These are phyloP conservation scores for Microbotryum silenes-acaulis DNA, from an alignment of 1,284 basidiomycete genomes.

Conservation along the genomic window DNA sequence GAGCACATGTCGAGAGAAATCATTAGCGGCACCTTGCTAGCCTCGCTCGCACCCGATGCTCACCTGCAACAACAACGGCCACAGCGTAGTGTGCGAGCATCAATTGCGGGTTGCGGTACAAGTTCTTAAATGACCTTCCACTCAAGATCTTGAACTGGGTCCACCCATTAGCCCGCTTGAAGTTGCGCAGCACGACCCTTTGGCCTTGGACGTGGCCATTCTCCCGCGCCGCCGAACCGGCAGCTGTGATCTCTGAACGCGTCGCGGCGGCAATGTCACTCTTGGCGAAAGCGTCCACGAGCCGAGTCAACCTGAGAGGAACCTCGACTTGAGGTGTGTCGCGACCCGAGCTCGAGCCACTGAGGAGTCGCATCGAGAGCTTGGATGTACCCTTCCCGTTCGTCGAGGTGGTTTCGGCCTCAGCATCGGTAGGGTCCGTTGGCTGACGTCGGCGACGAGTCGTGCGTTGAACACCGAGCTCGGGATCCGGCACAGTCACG, in stretches of 20 bases:
- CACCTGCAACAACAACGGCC: slow-evolving; percentile 70
- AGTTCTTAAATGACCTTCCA: slow-evolving; percentile 94
- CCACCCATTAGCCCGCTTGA: slow-evolving; percentile 72
- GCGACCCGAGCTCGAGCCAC: slow-evolving; percentile 46
- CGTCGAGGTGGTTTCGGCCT: not conserved
- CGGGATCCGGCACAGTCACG: slow-evolving; percentile 11
- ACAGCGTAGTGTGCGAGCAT: slow-evolving; percentile 84
- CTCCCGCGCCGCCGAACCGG: slow-evolving; percentile 41
- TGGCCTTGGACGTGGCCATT: slow-evolving; percentile 48
- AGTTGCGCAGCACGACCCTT: slow-evolving; percentile 59
- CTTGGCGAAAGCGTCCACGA: slow-evolving; percentile 62
- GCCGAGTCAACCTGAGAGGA: slow-evolving; percentile 59
- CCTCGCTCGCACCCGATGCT: slow-evolving; percentile 40
- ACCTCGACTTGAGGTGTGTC: slow-evolving; percentile 46
- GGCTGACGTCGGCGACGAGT: not conserved
- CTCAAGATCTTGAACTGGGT: slow-evolving; percentile 90
- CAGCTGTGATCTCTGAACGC: slow-evolving; percentile 55
- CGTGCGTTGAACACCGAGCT: slow-evolving; percentile 11
- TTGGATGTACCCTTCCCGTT: slow-evolving; percentile 50
- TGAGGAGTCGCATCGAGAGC: slow-evolving; percentile 51
- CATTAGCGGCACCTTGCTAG: not conserved
- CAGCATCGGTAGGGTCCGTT: not conserved
- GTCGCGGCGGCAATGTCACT: slow-evolving; percentile 62
- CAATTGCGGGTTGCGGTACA: slow-evolving; percentile 77
- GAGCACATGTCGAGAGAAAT: slow-evolving; percentile 4